These are phyloP conservation scores for Didymella segeticola DNA, from an alignment of 2,329 filamentous ascomycete genomes.

Conservation along the genomic window DNA sequence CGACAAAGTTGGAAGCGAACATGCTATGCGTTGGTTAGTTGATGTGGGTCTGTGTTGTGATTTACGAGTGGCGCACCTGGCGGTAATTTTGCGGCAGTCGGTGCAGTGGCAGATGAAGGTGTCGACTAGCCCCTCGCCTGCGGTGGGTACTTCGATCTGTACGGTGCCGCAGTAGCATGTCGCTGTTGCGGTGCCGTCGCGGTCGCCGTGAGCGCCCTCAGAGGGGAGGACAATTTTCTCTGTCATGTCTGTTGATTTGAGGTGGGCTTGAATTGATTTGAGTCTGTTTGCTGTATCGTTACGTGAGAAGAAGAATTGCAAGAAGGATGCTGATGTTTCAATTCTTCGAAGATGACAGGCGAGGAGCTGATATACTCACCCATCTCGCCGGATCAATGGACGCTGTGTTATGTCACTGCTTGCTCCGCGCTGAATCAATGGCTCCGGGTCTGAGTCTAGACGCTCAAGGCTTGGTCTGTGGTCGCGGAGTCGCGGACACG, in stretches of 20 bases:
- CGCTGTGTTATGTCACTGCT: background rate
- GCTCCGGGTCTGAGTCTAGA: conserved; percentile 1
- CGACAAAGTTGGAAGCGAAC: conserved; percentile 65
- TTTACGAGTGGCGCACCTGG: background rate
- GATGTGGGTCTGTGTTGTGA: background rate
- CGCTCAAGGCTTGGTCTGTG: background rate
- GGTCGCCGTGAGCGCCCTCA: conserved; percentile 11
- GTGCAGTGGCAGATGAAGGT: conserved; percentile 67
- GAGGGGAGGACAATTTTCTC: conserved; percentile 7
- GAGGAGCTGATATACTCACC: conserved; percentile 9
- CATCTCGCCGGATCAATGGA: conserved; percentile 8
- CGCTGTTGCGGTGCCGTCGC: conserved; percentile 35
- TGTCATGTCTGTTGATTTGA: conserved; percentile 5
- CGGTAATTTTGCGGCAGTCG: conserved; percentile 57
- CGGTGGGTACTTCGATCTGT: conserved; percentile 50
- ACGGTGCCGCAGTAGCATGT: conserved; percentile 43
- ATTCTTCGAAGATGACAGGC: no score
- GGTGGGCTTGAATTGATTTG: conserved; percentile 11
- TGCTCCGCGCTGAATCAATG: background rate
- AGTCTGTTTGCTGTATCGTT: background rate
- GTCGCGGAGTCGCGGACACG: background rate
- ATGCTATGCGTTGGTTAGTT: conserved; percentile 42
- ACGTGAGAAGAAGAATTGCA: background rate
- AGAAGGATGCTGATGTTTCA: background rate
- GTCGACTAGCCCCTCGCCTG: conserved; percentile 55